Base-by-base conservation (phyloP, 2,329 filamentous ascomycete genomes). In the Zymoseptoria pseudotritici region DNA sequence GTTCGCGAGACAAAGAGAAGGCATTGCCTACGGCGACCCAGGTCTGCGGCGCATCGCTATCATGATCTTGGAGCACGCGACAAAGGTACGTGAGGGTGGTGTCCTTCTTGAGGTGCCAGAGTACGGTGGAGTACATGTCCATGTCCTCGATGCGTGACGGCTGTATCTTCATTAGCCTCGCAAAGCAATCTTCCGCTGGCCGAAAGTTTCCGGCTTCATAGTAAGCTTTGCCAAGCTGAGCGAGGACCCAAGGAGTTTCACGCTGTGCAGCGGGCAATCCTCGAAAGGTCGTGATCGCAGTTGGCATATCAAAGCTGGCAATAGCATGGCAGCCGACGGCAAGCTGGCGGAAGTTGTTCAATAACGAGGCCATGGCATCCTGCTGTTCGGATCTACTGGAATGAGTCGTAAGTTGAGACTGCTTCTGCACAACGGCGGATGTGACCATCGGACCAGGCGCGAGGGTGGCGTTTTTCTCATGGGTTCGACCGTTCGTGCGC, bases 21-120 rank as follows among this genome's bases (percentile, higher is more conserved):
- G 92, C 92, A 71, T 99, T 99, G 6, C 94, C 94, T 59, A 97
- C 78, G 0, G 91, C 90, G 71, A 92, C 97, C 95, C 94, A 99
- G 3, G 94, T 91, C 74, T 99, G 89, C 1, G 94, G 93, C 0
- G 92, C 93, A 65, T 94, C 82, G 77, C 92, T 94, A 61, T 91
- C 89, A 17, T 89, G 80, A 65, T 97, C 93, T 56, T 96, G 83
- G 50, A 97, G 81, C 69, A 95, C 90, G 70, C 97, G 93, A 0
- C 93, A 91, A 26, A 99, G 81, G 75, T 94, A 96, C 0, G 93
- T 92, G 21, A 99, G 81, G 62, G 97, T 90, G 0, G 91, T 89
- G 71, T 97, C 93, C 64, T 89, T 87, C 75, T 96, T 96, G 63
- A 97, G 78, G 74, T 97, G 92, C 94, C 95, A 99, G n/a, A 99